These are phyloP conservation scores for Monascus purpureus DNA, from an alignment of 495 filamentous ascomycete genomes.

Conservation along the genomic window DNA sequence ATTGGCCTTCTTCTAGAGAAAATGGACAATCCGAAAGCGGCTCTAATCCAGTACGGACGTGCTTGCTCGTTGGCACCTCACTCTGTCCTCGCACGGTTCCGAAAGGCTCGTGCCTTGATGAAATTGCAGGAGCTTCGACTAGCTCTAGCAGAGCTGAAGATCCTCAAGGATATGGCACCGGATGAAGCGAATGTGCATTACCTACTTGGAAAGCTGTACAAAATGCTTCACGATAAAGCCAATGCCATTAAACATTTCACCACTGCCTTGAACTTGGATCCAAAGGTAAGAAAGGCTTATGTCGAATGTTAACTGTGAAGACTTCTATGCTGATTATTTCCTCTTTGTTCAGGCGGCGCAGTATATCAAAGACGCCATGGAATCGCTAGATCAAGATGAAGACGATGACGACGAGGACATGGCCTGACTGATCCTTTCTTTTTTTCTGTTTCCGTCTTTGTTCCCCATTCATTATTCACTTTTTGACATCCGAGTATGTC, in stretches of 20 bases:
- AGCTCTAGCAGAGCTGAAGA: conserved; percentile 64
- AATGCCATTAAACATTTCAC: conserved; percentile 85
- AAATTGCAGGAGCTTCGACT: conserved; percentile 53
- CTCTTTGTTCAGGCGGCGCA: conserved; percentile 51
- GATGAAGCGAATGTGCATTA: conserved; percentile 96
- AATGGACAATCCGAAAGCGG: conserved; percentile 61
- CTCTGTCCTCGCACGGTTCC: conserved; percentile 71
- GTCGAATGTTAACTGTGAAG: too few species aligned
- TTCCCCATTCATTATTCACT: conserved; percentile 1
- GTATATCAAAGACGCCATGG: conserved; percentile 87
- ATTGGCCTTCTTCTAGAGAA: conserved; percentile 84
- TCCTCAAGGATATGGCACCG: conserved; percentile 78
- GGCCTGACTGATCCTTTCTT: conserved; percentile 12
- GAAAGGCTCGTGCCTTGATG: conserved; percentile 80
- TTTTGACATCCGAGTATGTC: conserved; percentile 1
- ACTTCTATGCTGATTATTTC: conserved; percentile 10
- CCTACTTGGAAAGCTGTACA: conserved; percentile 76
- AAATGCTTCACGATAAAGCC: conserved; percentile 60
- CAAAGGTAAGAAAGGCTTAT: conserved; percentile 82
- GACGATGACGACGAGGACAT: conserved; percentile 59
- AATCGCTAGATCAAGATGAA: conserved; percentile 72
- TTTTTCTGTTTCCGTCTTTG: conserved; percentile 4
- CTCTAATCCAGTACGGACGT: conserved; percentile 63
- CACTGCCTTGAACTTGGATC: conserved; percentile 86
- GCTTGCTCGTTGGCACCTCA: conserved; percentile 71